These are phyloP conservation scores for Suillus weaverae DNA, from an alignment of 768 basidiomycete species.

Conservation along the genomic window DNA sequence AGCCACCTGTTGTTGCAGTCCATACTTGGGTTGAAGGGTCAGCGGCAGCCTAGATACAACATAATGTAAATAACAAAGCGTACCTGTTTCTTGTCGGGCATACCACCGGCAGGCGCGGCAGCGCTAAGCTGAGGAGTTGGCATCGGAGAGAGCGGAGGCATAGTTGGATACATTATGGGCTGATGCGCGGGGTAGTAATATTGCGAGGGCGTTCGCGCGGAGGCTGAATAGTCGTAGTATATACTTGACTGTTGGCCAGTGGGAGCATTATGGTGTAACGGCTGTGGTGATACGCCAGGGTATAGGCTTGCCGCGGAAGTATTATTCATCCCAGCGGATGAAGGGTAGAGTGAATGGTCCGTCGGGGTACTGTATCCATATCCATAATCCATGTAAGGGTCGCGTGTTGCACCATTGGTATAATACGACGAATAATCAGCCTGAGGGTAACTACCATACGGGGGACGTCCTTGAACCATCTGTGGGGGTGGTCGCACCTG, in stretches of 20 bases:
- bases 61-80: slow-evolving; percentile 14
- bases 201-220: slow-evolving; percentile 52
- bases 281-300: slow-evolving; percentile 43
- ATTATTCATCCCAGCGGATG: slow-evolving; percentile 45
- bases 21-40: slow-evolving; percentile 33
- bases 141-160: slow-evolving; percentile 55
- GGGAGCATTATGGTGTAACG: slow-evolving; percentile 42
- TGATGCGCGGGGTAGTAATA: slow-evolving; percentile 62
- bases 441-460: slow-evolving; percentile 52
- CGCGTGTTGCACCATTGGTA: slow-evolving; percentile 47
- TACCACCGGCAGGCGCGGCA: slow-evolving; percentile 37
- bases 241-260: slow-evolving; percentile 50
- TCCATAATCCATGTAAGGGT: slow-evolving; percentile 54
- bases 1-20: slow-evolving; percentile 47
- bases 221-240: slow-evolving; percentile 59
- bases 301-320: slow-evolving; percentile 50
- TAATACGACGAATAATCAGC: slow-evolving; percentile 65
- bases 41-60: slow-evolving; percentile 12
- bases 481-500: slow-evolving; percentile 43
- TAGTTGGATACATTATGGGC: slow-evolving; percentile 56
- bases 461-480: slow-evolving; percentile 44
- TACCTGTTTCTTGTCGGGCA: slow-evolving; percentile 65
- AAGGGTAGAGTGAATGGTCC: slow-evolving; percentile 53
- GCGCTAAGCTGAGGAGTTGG: slow-evolving; percentile 46
- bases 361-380: slow-evolving; percentile 53